Evolutionary conservation across 768 basidiomycete genomes (phyloP).

Genomic region (Mycena rebaudengoi): DNA sequence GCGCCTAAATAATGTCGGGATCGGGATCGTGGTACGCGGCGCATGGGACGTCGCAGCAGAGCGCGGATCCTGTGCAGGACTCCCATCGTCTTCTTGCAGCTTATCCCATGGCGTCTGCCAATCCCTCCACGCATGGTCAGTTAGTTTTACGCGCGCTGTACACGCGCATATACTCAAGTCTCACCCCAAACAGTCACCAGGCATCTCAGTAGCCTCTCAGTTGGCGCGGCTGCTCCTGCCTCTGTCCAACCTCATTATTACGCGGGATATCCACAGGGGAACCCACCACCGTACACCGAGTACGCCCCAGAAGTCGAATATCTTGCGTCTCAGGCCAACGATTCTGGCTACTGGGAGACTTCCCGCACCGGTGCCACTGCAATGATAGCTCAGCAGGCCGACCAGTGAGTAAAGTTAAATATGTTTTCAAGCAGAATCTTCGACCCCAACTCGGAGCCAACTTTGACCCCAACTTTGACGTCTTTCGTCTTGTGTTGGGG

Average conservation of each 20-base stretch:
- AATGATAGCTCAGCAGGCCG: conserved; percentile 63
- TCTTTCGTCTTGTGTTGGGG: too few species aligned
- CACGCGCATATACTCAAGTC: conserved; percentile 6
- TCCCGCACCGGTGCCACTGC: conserved; percentile 68
- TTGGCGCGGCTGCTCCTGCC: conserved; percentile 67
- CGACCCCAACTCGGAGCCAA: too few species aligned
- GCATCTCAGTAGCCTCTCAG: conserved; percentile 68
- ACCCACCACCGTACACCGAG: conserved; percentile 69
- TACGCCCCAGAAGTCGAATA: conserved; percentile 71
- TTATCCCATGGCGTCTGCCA: conserved; percentile 81
- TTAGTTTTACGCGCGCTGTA: conserved; percentile 1
- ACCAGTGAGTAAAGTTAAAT: conserved; percentile 49
- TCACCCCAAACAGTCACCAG: conserved; percentile 60
- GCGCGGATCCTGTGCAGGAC: conserved; percentile 65
- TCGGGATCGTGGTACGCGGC: conserved; percentile 19
- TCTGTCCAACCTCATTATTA: conserved; percentile 69
- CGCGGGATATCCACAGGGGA: conserved; percentile 46
- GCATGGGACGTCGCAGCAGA: conserved; percentile 21
- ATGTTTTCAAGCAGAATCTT: conserved; percentile 26
- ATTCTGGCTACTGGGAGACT: conserved; percentile 70
- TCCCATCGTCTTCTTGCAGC: conserved; percentile 71
- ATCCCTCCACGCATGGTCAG: conserved; percentile 79
- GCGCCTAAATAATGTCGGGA: conserved; percentile 16
- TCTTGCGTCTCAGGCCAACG: conserved; percentile 57
- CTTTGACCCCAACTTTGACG: too few species aligned